Base-by-base conservation (phyloP, 2,329 filamentous ascomycete species). In the Fusarium camptoceras region DNA sequence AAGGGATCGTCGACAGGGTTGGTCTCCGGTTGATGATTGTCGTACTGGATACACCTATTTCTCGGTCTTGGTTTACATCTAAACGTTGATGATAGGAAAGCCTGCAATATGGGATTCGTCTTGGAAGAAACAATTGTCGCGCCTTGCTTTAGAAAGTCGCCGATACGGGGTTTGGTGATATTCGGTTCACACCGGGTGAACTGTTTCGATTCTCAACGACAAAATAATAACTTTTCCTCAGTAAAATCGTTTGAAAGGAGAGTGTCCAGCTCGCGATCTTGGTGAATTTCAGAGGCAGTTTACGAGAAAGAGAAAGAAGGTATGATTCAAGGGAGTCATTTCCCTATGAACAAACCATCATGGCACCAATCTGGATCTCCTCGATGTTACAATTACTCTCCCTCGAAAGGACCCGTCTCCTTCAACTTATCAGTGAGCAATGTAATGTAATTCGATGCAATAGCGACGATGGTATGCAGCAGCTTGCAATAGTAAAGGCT, bases 1-100 rank as follows among this genome's bases (percentile, higher is more conserved):
- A 50, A 59, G 55, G n/a, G 68, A 70, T 72, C 61, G 54, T 46
- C 60, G 55, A 34, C 68, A 71, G 68, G 68, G 65, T 64, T 71
- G 28, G 30, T 58, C n/a, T 71, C 49, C 27, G 34, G 27, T 31
- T 34, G 16, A 22, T 31, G 39, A 27, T 62, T 60, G 16, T 60
- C 47, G 64, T 47, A 34, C 48, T 46, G 48, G 27, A 18, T 57
- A 28, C 41, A 53, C 50, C 39, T 64, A 49, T 47, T 46, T 51
- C 43, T 47, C 14, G 37, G 31, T 41, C n/a, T 41, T 15, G 18
- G 34, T 53, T 59, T 27, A 51, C 47, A 31, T 48, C 27, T 41
- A 37, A 47, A 30, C 11, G 10, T 31, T 8, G 31, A 58, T 24
- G 27, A 20, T 7, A 50, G 28, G 15, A 34, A 24, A 47, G 31